A percentile compares a stretch with the other conserved stretches of the same genome.
Conservation (phyloP, 495 filamentous ascomycete species). For the Penicillium cataractarum region DNA sequence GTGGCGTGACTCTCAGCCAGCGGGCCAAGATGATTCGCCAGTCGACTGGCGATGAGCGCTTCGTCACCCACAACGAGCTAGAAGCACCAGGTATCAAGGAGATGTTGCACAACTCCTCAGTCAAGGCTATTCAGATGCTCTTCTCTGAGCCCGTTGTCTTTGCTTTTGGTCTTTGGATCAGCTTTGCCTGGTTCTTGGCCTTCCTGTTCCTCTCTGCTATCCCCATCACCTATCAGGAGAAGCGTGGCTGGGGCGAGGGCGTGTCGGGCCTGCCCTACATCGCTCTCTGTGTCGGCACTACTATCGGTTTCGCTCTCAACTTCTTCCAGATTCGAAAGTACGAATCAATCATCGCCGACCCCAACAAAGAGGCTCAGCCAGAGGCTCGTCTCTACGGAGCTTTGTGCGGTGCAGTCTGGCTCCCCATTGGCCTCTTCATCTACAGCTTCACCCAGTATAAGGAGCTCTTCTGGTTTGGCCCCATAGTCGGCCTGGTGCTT, state of each 20-base stretch:
- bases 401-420: slow-evolving; percentile 69
- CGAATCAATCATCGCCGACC: slow-evolving; percentile 61
- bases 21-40: slow-evolving; percentile 60
- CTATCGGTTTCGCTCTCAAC: slow-evolving; percentile 64
- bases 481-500: slow-evolving; percentile 55
- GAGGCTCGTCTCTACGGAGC: slow-evolving; percentile 63
- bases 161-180: slow-evolving; percentile 73
- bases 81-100: slow-evolving; percentile 41
- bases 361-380: slow-evolving; percentile 54
- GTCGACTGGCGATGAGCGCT: slow-evolving; percentile 64
- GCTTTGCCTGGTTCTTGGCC: slow-evolving; percentile 70
- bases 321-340: slow-evolving; percentile 59
- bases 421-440: slow-evolving; percentile 73
- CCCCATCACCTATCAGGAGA: slow-evolving; percentile 73
- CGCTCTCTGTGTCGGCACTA: slow-evolving; percentile 64
- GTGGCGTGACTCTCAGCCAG: slow-evolving; percentile 56
- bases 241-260: slow-evolving; percentile 67
- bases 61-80: slow-evolving; percentile 67
- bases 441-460: slow-evolving; percentile 77
- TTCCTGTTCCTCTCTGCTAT: slow-evolving; percentile 77
- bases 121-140: slow-evolving; percentile 67
- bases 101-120: slow-evolving; percentile 45
- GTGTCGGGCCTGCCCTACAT: slow-evolving; percentile 77
- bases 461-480: slow-evolving; percentile 64
- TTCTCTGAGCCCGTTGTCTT: slow-evolving; percentile 76